Conservation (phyloP, 2,329 filamentous ascomycete genomes). For the Sarocladiaceae sp. region DNA sequence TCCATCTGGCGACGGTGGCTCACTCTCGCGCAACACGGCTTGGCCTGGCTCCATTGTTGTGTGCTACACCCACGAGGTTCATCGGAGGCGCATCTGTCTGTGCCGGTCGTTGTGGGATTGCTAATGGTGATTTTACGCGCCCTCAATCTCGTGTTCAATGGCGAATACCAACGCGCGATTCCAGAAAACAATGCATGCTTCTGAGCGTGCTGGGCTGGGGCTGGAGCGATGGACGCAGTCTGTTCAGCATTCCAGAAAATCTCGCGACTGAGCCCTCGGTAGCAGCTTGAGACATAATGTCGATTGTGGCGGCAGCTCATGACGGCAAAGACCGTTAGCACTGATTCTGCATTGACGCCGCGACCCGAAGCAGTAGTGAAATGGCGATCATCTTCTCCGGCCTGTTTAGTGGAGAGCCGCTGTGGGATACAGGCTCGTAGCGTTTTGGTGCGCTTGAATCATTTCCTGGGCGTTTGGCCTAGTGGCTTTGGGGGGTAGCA, state of each 20-base stretch:
- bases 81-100: too few relatives aligned
- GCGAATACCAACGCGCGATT: slow-evolving; percentile 3
- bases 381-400: slow-evolving; percentile 5
- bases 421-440: too few relatives aligned
- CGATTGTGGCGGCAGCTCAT: slow-evolving; percentile 6
- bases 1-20: slow-evolving; percentile 1
- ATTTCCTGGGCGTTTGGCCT: too few relatives aligned
- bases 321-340: not conserved
- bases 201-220: too few relatives aligned
- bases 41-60: too few relatives aligned
- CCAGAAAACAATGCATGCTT: slow-evolving; percentile 5
- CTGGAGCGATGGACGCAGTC: too few relatives aligned
- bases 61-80: too few relatives aligned
- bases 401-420: not conserved
- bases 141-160: not conserved
- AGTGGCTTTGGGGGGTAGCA: not conserved
- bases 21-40: not conserved
- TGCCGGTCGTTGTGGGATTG: too few relatives aligned
- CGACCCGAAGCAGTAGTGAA: slow-evolving; percentile 7
- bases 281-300: slow-evolving; percentile 9
- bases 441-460: too few relatives aligned
- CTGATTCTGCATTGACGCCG: not conserved
- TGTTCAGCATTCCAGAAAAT: not conserved
- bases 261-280: too few relatives aligned
- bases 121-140: slow-evolving; percentile 5